phyloP scores from a whole-genome alignment of 2,329 filamentous ascomycete genomes.

The Chaetoscypha palmicola region DNA sequence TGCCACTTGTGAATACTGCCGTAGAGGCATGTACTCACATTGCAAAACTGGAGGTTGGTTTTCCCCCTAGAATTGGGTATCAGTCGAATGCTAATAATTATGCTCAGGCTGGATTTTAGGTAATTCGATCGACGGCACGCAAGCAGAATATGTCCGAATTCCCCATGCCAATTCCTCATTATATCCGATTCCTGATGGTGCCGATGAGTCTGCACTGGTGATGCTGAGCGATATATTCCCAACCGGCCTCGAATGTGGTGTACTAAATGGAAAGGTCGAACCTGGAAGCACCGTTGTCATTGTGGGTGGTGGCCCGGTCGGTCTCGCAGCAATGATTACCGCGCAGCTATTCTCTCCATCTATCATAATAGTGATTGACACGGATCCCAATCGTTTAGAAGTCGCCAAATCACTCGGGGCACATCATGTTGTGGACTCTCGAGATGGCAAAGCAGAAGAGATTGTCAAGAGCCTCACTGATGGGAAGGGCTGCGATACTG shows the following conservation, averaged over 20 bases:
- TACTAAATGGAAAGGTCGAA: constrained; percentile 43
- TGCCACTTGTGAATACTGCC: constrained; percentile 44
- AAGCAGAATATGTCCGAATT: constrained; percentile 80
- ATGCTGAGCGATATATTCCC: constrained; percentile 50
- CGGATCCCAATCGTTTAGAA: constrained; percentile 40
- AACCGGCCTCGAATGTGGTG: constrained; percentile 49
- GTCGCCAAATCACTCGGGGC: constrained; percentile 44
- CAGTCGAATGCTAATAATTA: not conserved
- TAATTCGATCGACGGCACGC: constrained; percentile 64
- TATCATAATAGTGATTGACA: constrained; percentile 45
- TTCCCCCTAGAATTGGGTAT: not conserved
- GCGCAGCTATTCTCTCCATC: constrained; percentile 47
- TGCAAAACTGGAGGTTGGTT: constrained; percentile 40
- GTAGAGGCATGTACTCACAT: constrained; percentile 43
- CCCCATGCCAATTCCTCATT: constrained; percentile 75
- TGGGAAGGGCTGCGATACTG: constrained; percentile 48
- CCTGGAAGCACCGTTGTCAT: constrained; percentile 47
- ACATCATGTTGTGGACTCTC: constrained; percentile 37
- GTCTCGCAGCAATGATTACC: constrained; percentile 47
- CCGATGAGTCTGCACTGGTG: constrained; percentile 72
- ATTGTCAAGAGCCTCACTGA: constrained; percentile 39
- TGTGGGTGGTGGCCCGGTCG: constrained; percentile 49
- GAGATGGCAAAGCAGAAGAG: constrained; percentile 32
- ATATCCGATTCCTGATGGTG: constrained; percentile 67
- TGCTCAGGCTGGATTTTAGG: constrained; percentile 43